Base-by-base conservation (phyloP, 2,329 filamentous ascomycete species). In the Fusarium solani-melongenae region DNA sequence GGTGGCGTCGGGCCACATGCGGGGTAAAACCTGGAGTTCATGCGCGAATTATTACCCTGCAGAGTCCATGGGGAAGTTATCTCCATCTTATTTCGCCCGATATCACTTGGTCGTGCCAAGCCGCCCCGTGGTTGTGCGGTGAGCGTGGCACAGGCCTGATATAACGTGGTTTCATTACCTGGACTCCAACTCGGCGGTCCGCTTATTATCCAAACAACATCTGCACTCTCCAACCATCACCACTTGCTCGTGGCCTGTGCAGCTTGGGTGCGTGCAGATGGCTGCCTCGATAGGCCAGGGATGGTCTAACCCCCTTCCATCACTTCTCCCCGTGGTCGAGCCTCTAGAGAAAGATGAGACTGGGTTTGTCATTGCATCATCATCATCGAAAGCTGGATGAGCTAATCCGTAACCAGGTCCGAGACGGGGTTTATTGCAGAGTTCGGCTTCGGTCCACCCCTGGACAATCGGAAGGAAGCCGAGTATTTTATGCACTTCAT, bases 401-500 rank as follows among this genome's bases (percentile, higher is more conserved):
- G 39, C 55, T 62, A 29, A 69, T 20, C 66, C 46, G 14, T 4
- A 36, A 3, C 31, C 34, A 64, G 46, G 15, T 31, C 60, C 12
- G 39, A 67, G 17, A 62, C 70, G 29, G 51, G 51, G 46, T 59
- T 57, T 63, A 62, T 61, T 62, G 64, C 69, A 36, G 67, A 73
- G 36, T 71, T 61, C 44, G 71, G 71, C 41, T 73, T 67, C 44
- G 69, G 66, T 20, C 57, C 51, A 38, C 71, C 69, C 44, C 64
- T 73, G 36, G 68, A 73, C 46, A 70, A 58, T 14, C 66, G 64
- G 53, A 67, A 73, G 58, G 71, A 69, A 58, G 71, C 66, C 51
- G 64, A 66, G 11, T 71, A 62, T 49, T 69, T 73, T n/a, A 73
- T 73, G 71, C 66, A 71, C 44, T 73, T 67, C 51, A 73, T 73